phyloP scores from a whole-genome alignment of 371 early-diverging fungal species.

The Zychaea mexicana region DNA sequence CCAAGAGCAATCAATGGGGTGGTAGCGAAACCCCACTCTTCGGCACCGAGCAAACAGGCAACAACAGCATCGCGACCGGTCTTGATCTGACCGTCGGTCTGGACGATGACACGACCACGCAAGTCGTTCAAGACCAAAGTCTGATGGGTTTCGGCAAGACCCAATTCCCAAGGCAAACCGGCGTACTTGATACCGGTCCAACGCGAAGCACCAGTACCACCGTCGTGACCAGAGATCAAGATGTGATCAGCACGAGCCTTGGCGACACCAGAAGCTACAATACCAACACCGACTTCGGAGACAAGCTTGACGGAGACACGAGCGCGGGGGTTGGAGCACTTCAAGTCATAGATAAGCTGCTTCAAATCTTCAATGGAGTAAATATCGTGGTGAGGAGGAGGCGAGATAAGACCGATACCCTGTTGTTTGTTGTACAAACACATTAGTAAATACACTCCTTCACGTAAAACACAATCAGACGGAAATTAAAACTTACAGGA shows the following conservation, averaged over 20 bases:
- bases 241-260: conserved; percentile 98
- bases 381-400: conserved; percentile 98
- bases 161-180: conserved; percentile 98
- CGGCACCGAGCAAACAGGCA: conserved; percentile 96
- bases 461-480: background rate
- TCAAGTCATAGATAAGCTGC: conserved; percentile 96
- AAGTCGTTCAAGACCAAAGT: conserved; percentile 94
- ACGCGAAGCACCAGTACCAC: conserved; percentile 97
- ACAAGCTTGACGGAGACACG: conserved; percentile 96
- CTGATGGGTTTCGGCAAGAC: conserved; percentile 97
- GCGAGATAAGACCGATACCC: conserved; percentile 94
- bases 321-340: conserved; percentile 90
- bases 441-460: background rate
- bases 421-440: background rate
- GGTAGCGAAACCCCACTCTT: conserved; percentile 98
- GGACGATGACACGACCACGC: conserved; percentile 93
- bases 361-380: conserved; percentile 97
- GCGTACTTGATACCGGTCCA: conserved; percentile 99
- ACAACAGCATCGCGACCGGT: conserved; percentile 96
- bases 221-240: conserved; percentile 95
- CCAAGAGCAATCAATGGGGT: conserved; percentile 96
- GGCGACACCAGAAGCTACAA: conserved; percentile 96
- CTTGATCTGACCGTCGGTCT: conserved; percentile 98
- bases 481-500: conserved; percentile 39
- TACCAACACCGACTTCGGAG: conserved; percentile 96